Percentiles rank a stretch among this genome's conserved stretches.
phyloP scores from a whole-genome alignment of 1,139 yeast genomes.

The Debaryomyces singareniensis region DNA sequence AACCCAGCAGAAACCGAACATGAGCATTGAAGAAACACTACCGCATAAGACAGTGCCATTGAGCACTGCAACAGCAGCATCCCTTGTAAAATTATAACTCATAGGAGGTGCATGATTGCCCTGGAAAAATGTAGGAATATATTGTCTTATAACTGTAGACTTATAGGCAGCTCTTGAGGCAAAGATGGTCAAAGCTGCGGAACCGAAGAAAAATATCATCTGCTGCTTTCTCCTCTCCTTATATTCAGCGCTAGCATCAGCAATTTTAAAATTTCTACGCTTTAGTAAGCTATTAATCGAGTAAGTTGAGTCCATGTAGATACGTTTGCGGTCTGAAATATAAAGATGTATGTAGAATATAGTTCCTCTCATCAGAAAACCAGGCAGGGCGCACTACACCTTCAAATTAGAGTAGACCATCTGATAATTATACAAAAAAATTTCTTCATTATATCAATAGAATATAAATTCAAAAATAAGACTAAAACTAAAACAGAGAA shows the following conservation, averaged over 20 bases:
- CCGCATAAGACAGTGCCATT: slow-evolving; percentile 74
- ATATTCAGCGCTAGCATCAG: slow-evolving; percentile 34
- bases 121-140: slow-evolving; percentile 72
- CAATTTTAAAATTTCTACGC: slow-evolving; percentile 26
- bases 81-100: slow-evolving; percentile 68
- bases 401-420: not conserved
- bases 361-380: not conserved
- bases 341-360: no score
- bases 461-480: not conserved
- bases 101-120: slow-evolving; percentile 82
- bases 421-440: not conserved
- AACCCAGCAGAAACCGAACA: slow-evolving; percentile 77
- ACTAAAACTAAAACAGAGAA: not conserved
- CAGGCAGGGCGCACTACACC: not conserved
- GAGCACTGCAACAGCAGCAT: slow-evolving; percentile 82
- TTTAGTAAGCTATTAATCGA: no score
- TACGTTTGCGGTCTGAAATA: no score
- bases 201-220: slow-evolving; percentile 64
- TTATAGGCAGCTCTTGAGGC: slow-evolving; percentile 71
- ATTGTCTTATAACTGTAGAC: slow-evolving; percentile 68
- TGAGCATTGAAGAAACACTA: slow-evolving; percentile 64
- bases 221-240: slow-evolving; percentile 61
- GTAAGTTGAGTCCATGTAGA: no score
- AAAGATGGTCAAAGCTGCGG: slow-evolving; percentile 65
- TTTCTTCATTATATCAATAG: not conserved